These are phyloP conservation scores for Bryoglossum gracile DNA, from an alignment of 495 filamentous ascomycete species.

Conservation along the genomic window DNA sequence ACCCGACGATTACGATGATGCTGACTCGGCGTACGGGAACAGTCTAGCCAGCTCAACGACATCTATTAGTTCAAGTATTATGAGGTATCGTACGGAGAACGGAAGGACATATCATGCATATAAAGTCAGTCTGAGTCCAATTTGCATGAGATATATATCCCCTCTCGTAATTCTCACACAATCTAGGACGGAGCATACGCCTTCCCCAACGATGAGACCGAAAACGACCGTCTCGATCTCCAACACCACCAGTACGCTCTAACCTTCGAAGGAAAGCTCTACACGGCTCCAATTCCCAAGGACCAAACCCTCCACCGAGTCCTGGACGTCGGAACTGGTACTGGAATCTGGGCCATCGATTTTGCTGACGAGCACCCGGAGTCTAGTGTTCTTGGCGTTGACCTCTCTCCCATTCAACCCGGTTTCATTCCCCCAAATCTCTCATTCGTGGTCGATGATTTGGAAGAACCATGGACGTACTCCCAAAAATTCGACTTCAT, in stretches of 20 bases:
- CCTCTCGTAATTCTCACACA: too few relatives aligned
- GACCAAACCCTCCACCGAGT: background rate
- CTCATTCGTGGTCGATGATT: constrained; percentile 28
- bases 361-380: constrained; percentile 13
- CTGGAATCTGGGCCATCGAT: constrained; percentile 19
- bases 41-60: too few relatives aligned
- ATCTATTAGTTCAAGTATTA: too few relatives aligned
- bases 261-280: constrained; percentile 34
- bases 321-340: constrained; percentile 11
- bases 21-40: too few relatives aligned
- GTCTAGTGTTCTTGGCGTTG: constrained; percentile 9
- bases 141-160: too few relatives aligned
- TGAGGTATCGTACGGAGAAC: too few relatives aligned
- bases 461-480: constrained; percentile 28
- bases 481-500: constrained; percentile 27
- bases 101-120: too few relatives aligned
- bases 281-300: constrained; percentile 4
- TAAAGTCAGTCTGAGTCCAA: too few relatives aligned
- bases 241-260: constrained; percentile 40
- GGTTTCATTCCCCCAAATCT: constrained; percentile 23
- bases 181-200: background rate
- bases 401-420: constrained; percentile 15
- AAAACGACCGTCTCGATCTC: constrained; percentile 25
- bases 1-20: too few relatives aligned
- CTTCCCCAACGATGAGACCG: background rate